Evolutionary conservation across 331 rosid species (phyloP).

Genomic region (Erythrophleum ivorense): DNA sequence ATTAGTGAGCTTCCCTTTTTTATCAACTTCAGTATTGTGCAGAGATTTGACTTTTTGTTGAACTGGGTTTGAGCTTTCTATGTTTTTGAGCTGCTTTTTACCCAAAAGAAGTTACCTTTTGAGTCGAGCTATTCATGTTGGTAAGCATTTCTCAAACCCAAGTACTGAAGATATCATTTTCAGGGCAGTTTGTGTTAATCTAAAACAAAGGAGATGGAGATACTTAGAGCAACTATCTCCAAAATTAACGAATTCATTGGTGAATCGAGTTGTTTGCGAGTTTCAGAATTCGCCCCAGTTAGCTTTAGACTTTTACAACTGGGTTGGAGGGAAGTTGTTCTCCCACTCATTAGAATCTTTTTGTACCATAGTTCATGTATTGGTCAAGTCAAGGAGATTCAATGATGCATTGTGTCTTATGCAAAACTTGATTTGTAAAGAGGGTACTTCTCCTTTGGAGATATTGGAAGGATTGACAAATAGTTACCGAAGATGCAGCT

Average conservation of each 20-base stretch:
- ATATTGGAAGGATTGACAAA: conserved; percentile 54
- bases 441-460: conserved; percentile 45
- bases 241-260: conserved; percentile 45
- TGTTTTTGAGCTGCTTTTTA: conserved; percentile 39
- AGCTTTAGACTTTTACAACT: conserved; percentile 57
- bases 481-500: conserved; percentile 40
- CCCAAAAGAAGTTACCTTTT: conserved; percentile 33
- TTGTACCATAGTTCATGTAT: conserved; percentile 55
- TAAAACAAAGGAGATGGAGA: conserved; percentile 62
- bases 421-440: conserved; percentile 45
- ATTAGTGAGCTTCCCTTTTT: not conserved
- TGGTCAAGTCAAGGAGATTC: conserved; percentile 56
- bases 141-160: conserved; percentile 55
- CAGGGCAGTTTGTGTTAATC: conserved; percentile 54
- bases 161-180: conserved; percentile 53
- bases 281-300: conserved; percentile 49
- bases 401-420: conserved; percentile 53
- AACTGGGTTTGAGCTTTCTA: conserved; percentile 31
- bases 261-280: conserved; percentile 57
- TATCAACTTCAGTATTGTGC: not conserved
- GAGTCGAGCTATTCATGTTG: conserved; percentile 45
- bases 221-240: conserved; percentile 52
- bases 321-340: conserved; percentile 44
- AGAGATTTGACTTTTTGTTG: conserved; percentile 8
- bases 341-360: conserved; percentile 50